These are phyloP conservation scores for Pseudogymnoascus sp. DNA, from an alignment of 2,329 filamentous ascomycete genomes.

Conservation along the genomic window DNA sequence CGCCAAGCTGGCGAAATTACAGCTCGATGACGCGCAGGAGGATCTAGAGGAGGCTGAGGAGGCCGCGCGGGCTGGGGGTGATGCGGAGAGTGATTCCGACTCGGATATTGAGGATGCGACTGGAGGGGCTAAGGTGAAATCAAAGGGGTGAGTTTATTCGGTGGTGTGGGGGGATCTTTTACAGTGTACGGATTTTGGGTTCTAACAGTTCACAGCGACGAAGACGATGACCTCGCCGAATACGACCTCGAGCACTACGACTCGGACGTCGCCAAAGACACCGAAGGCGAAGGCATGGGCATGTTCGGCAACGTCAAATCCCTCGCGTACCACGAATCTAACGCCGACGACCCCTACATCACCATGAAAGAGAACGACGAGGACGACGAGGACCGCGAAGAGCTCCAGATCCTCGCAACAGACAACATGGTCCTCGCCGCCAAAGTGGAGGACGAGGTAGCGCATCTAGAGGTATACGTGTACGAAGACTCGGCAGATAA, in stretches of 20 bases:
- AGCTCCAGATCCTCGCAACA: slow-evolving; percentile 83
- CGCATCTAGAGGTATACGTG: slow-evolving; percentile 92
- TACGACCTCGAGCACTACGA: slow-evolving; percentile 97
- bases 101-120: slow-evolving; percentile 22
- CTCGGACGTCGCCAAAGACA: slow-evolving; percentile 62
- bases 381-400: slow-evolving; percentile 77
- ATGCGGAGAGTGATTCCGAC: slow-evolving; percentile 31
- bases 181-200: slow-evolving; percentile 11
- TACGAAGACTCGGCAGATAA: slow-evolving; percentile 95
- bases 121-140: slow-evolving; percentile 26
- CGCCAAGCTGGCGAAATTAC: slow-evolving; percentile 49
- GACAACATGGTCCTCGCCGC: slow-evolving; percentile 90
- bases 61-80: slow-evolving; percentile 24
- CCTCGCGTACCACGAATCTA: slow-evolving; percentile 85
- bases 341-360: slow-evolving; percentile 94
- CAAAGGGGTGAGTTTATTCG: slow-evolving; percentile 33
- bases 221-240: slow-evolving; percentile 87
- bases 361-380: slow-evolving; percentile 64
- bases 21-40: slow-evolving; percentile 81
- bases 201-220: slow-evolving; percentile 32
- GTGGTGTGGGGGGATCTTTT: neutral
- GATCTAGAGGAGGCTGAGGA: slow-evolving; percentile 56
- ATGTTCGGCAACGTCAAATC: slow-evolving; percentile 97
- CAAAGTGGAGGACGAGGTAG: slow-evolving; percentile 93
- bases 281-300: slow-evolving; percentile 62